Base-by-base conservation (phyloP, 2,329 filamentous ascomycete genomes). In the Ceratocystis eucalypticola region DNA sequence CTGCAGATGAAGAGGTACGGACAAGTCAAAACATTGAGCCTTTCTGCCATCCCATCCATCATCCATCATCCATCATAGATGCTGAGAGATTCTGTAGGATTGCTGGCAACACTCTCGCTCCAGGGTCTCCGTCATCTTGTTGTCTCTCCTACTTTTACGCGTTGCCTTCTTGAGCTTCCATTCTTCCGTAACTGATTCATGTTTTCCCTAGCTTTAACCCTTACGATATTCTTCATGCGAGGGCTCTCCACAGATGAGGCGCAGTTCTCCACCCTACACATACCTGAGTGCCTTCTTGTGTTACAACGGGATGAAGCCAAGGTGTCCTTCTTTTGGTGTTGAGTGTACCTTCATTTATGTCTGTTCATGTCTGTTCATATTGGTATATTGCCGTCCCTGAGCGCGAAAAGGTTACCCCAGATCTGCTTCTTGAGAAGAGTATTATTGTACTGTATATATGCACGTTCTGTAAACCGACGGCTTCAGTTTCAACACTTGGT, bases 141-240 rank as follows among this genome's bases (percentile, higher is more conserved):
- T 20, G 22, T 57, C 28, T 57, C 30, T 46, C 53, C 10, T 64
- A 4, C 30, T 44, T 22, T 64, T 64, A 20, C 37, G 37, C n/a
- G 48, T 28, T 45, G 61, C 48, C n/a, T 53, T 64, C n/a, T 44
- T 46, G 44, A 33, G 22, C 62, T 55, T 64, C 46, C 46, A 44
- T 50, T 55, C 45, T 64, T 25, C 6, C 30, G 15, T 10, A 48
- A 50, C 7, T 37, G 55, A 33, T 37, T 59, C 55, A 59, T 37
- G n/a, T 7, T 37, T 15, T 7, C 12, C 28, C 17, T 59, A 37
- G 8, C 17, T 12, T 41, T 37, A 37, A 33, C 30, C 55, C 55
- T 37, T 59, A 59, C 55, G 1, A n/a, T 22, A 20, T 5, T 25
- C 48, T 10, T n/a, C 33, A 37, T 37, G 33, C 33, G 33, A 37